Evolutionary conservation across 176 grass and related monocot genomes (phyloP), one percentile per base, ranked within the genome.

Genomic region (Oryza officinalis): DNA sequence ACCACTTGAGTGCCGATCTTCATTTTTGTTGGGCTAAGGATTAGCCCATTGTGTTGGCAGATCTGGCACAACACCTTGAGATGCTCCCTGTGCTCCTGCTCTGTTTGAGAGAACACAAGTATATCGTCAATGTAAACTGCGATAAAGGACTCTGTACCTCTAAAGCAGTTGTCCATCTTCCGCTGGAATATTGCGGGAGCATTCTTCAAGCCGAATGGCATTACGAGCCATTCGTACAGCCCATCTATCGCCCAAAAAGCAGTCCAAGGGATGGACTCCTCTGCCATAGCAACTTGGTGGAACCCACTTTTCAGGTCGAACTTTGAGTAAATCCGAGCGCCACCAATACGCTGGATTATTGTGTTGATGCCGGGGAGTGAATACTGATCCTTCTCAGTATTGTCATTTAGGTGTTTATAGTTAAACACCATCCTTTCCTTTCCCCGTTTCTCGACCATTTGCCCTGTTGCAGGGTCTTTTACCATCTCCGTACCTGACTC

Each of bases 121-220:
- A 65, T 80, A 13, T 80, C 77, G 1, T 67, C 77, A 8, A 80
- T 80, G 9, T 67, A 66, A 8, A 68, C 77, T 11, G 60, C 57
- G 22, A 80, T 67, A 12, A 80, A 80, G 10, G 13, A 4, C 35
- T 45, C 14, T 10, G 77, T 80, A 1, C 77, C 77, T 80, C 13
- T 20, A 2, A 80, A 80, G 17, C 59, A 80, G 22, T 69, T n/a
- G 26, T 84, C 81, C 69, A 84, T 84, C 5, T 84, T 84, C 11
- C 47, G 15, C n/a, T 84, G 81, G 8, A 83, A 83, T 0, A 84
- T 17, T 0, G 69, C 68, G 2, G 69, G 69, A 3, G 81, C 81
- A n/a, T 84, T 75, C 32, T 84, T 84, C 0, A 75, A 18, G 0
- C 69, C 81, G 27, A 84, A 75, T 8, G 68, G 49, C 69, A 84